These are phyloP conservation scores for Dactylellina haptotyla DNA, from an alignment of 2,329 filamentous ascomycete species.

Conservation along the genomic window DNA sequence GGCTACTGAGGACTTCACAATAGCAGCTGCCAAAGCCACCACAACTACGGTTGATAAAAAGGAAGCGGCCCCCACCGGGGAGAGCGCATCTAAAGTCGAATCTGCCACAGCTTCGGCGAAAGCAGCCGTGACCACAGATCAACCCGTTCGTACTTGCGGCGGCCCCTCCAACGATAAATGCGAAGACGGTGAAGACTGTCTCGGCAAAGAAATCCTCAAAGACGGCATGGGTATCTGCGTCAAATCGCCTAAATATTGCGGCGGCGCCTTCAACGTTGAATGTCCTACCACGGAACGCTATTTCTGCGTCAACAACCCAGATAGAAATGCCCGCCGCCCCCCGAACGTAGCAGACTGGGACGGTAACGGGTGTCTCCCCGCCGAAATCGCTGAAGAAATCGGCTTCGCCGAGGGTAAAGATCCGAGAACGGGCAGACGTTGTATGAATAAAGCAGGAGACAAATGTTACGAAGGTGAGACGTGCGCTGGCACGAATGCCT, in stretches of 20 bases:
- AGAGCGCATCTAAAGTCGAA: too few relatives aligned
- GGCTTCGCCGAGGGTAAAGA: too few relatives aligned
- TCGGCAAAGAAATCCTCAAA: background rate
- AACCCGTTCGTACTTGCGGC: background rate
- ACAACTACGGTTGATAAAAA: too few relatives aligned
- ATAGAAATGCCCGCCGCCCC: background rate
- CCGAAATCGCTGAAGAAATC: background rate
- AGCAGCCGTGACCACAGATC: too few relatives aligned
- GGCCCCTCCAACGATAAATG: background rate
- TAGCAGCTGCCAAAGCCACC: too few relatives aligned
- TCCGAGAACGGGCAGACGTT: too few relatives aligned
- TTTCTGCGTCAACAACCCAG: constrained; percentile 1
- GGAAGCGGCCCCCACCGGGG: too few relatives aligned
- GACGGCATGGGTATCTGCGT: background rate
- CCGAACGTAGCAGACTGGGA: background rate
- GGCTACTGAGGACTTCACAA: too few relatives aligned
- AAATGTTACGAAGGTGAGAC: too few relatives aligned
- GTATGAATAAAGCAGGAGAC: too few relatives aligned
- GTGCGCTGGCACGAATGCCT: too few relatives aligned
- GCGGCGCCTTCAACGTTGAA: background rate
- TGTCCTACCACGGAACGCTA: background rate
- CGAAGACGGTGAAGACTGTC: constrained; percentile 2
- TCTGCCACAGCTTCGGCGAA: too few relatives aligned
- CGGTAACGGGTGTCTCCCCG: background rate
- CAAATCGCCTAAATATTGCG: background rate